Evolutionary conservation across 495 filamentous ascomycete genomes (phyloP).

Genomic region (Parathielavia hyrcaniae): DNA sequence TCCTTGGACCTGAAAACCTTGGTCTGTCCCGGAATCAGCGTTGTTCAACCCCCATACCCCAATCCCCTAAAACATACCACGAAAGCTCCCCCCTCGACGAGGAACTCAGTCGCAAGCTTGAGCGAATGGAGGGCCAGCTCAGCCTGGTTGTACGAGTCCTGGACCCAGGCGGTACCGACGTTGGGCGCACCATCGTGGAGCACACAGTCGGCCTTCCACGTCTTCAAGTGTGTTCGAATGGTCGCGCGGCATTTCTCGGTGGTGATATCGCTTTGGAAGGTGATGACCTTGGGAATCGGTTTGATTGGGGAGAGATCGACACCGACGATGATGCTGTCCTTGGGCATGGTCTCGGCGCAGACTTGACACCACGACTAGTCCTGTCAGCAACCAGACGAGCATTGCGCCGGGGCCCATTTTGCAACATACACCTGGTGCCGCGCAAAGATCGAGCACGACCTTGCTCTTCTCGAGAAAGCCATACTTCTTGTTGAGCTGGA

Average conservation of each 20-base stretch:
- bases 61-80: slow-evolving; percentile 39
- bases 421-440: slow-evolving; percentile 80
- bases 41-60: no score
- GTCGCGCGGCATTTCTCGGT: slow-evolving; percentile 95
- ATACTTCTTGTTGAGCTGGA: slow-evolving; percentile 98
- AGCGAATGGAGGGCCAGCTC: slow-evolving; percentile 88
- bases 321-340: slow-evolving; percentile 82
- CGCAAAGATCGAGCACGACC: slow-evolving; percentile 93
- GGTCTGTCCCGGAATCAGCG: slow-evolving; percentile 40
- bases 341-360: slow-evolving; percentile 88
- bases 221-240: slow-evolving; percentile 83
- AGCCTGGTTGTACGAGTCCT: slow-evolving; percentile 96
- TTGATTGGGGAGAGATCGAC: slow-evolving; percentile 96
- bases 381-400: slow-evolving; percentile 19
- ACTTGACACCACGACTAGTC: slow-evolving; percentile 94
- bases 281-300: slow-evolving; percentile 83
- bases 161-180: slow-evolving; percentile 95
- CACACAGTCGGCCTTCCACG: slow-evolving; percentile 96
- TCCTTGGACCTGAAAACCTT: slow-evolving; percentile 98
- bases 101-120: slow-evolving; percentile 90
- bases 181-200: slow-evolving; percentile 97
- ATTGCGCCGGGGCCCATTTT: background rate
- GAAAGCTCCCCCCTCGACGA: slow-evolving; percentile 84
- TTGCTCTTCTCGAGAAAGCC: slow-evolving; percentile 94
- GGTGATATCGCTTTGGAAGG: slow-evolving; percentile 97